Evolutionary conservation across 75 land plant genomes (phyloP).

Genomic region (Larix kaempferi): DNA sequence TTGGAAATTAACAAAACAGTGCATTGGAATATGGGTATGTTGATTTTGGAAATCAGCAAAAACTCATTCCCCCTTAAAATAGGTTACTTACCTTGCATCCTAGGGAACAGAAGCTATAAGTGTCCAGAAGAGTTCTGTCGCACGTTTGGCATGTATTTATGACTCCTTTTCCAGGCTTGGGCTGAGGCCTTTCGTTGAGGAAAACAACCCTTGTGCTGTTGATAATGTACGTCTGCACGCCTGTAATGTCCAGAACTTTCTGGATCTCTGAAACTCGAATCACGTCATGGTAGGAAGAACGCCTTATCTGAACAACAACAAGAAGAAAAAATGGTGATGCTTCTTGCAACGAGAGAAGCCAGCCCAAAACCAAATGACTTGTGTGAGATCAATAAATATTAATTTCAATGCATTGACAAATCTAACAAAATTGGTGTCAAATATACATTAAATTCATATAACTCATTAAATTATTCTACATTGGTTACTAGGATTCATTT

Average conservation of each 20-base stretch:
- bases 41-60: neutral
- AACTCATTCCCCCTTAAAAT: neutral
- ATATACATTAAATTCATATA: neutral
- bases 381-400: neutral
- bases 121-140: conserved; percentile 25
- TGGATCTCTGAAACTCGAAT: conserved; percentile 37
- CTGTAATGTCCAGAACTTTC: conserved; percentile 27
- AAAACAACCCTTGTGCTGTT: conserved; percentile 39
- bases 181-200: conserved; percentile 35
- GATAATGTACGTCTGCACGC: conserved; percentile 39
- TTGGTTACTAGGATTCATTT: too few relatives aligned
- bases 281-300: conserved; percentile 46
- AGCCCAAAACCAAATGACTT: neutral
- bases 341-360: neutral
- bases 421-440: neutral
- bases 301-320: conserved; percentile 22
- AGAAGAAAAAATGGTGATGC: too few relatives aligned
- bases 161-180: conserved; percentile 27
- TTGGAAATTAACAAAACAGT: too few relatives aligned
- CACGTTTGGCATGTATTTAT: conserved; percentile 35
- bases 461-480: too few relatives aligned
- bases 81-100: conserved; percentile 28
- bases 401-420: neutral
- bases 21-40: too few relatives aligned
- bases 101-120: conserved; percentile 30